Evolutionary conservation across 2,329 filamentous ascomycete genomes (phyloP).

Genomic region (Shiraia sp.): DNA sequence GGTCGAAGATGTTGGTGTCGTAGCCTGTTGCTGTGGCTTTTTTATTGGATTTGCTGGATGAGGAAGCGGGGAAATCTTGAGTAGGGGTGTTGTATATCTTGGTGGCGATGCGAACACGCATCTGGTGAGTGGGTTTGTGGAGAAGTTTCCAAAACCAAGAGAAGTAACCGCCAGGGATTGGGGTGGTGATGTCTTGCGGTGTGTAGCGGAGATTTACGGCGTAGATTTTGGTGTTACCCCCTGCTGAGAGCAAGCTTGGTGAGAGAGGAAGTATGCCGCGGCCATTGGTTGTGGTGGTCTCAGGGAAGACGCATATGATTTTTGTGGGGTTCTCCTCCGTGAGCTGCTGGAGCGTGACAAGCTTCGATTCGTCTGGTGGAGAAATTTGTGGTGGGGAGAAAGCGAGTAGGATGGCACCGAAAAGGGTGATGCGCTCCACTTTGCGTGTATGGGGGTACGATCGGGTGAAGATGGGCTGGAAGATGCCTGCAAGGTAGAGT

Average conservation of each 20-base stretch:
- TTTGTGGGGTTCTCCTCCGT: constrained; percentile 70
- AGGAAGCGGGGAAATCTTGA: constrained; percentile 18
- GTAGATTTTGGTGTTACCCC: constrained; percentile 75
- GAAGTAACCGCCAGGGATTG: constrained; percentile 73
- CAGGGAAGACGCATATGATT: constrained; percentile 85
- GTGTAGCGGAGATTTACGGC: constrained; percentile 89
- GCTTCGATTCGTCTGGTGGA: constrained; percentile 37
- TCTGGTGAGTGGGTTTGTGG: constrained; percentile 81
- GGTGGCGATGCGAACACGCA: constrained; percentile 88
- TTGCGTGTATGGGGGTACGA: constrained; percentile 75
- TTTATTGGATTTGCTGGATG: constrained; percentile 5
- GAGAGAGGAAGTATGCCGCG: constrained; percentile 84
- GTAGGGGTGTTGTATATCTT: constrained; percentile 55
- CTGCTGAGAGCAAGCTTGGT: constrained; percentile 71
- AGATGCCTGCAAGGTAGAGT: constrained; percentile 91
- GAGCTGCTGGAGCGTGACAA: constrained; percentile 53
- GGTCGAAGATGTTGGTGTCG: constrained; percentile 40
- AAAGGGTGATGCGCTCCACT: constrained; percentile 76
- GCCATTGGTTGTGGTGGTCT: constrained; percentile 93
- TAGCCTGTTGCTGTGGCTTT: constrained; percentile 27
- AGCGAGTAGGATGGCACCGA: constrained; percentile 73
- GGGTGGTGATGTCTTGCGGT: constrained; percentile 86
- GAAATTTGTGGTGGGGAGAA: constrained; percentile 61
- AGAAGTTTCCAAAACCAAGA: constrained; percentile 85
- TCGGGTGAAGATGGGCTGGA: constrained; percentile 91